Evolutionary conservation across 1,284 basidiomycete genomes (phyloP).

Genomic region (Schizopora paradoxa): DNA sequence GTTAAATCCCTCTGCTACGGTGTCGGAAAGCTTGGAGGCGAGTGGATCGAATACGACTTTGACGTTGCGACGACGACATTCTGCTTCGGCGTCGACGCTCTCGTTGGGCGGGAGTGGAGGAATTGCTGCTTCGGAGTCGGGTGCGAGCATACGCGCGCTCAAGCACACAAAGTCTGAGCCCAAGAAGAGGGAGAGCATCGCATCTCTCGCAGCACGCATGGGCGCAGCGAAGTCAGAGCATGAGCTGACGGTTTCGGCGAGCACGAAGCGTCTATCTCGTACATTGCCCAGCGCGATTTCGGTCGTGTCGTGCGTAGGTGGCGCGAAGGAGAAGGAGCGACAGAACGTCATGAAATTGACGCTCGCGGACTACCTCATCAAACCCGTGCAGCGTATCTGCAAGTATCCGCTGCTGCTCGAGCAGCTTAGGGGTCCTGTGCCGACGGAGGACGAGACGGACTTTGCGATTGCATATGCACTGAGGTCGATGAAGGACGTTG

Average conservation of each 20-base stretch:
- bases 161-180: conserved; percentile 16
- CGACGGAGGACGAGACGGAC: conserved; percentile 36
- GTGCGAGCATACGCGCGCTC: conserved; percentile 8
- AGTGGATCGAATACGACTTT: no score
- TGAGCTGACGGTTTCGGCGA: conserved; percentile 25
- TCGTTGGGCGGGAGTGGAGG: neutral
- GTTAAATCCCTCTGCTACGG: no score
- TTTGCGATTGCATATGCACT: conserved; percentile 15
- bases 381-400: conserved; percentile 86
- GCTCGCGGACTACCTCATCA: conserved; percentile 82
- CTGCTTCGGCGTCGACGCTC: conserved; percentile 9
- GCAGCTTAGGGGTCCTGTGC: conserved; percentile 47
- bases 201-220: no score
- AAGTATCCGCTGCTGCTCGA: conserved; percentile 87
- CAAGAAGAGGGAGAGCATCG: no score
- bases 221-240: conserved; percentile 22
- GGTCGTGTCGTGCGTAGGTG: neutral
- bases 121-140: conserved; percentile 6
- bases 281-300: neutral
- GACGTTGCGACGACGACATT: conserved; percentile 12
- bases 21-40: conserved; percentile 28
- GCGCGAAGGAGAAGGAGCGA: neutral
- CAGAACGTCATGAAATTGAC: conserved; percentile 35
- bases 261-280: conserved; percentile 22
- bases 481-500: conserved; percentile 56